Evolutionary conservation across 2,329 filamentous ascomycete species (phyloP).

Genomic region (Trichoderma sp.): DNA sequence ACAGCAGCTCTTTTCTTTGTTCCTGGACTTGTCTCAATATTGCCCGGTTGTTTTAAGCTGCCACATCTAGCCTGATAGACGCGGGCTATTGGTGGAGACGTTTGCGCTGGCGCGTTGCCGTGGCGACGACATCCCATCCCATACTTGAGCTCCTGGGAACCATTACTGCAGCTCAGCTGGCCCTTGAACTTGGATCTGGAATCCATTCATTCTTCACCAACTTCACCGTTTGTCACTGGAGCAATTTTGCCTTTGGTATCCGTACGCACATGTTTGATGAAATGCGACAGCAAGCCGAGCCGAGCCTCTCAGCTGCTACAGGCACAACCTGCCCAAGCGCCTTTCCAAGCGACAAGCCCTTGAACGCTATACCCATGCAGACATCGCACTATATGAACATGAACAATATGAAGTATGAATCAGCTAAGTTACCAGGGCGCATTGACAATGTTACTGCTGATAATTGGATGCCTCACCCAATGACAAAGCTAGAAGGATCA

Average conservation of each 20-base stretch:
- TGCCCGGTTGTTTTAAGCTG: background rate
- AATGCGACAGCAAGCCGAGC: slow-evolving; percentile 56
- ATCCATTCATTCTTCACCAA: slow-evolving; percentile 23
- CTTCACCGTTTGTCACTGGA: slow-evolving; percentile 1
- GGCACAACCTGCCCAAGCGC: slow-evolving; percentile 55
- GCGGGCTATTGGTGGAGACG: slow-evolving; percentile 12
- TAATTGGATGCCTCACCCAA: slow-evolving; percentile 37
- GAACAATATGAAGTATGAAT: slow-evolving; percentile 47
- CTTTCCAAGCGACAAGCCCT: slow-evolving; percentile 45
- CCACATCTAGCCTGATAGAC: background rate
- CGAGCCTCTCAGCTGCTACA: slow-evolving; percentile 45
- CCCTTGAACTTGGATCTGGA: slow-evolving; percentile 29
- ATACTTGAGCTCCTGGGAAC: slow-evolving; percentile 31
- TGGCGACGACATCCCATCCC: slow-evolving; percentile 29
- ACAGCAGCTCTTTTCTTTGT: slow-evolving; percentile 8
- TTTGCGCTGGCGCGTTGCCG: slow-evolving; percentile 29
- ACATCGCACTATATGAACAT: slow-evolving; percentile 57
- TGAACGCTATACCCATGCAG: slow-evolving; percentile 53
- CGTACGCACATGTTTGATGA: slow-evolving; percentile 51
- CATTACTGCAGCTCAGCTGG: slow-evolving; percentile 27
- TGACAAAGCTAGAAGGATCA: slow-evolving; percentile 47
- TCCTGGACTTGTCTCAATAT: slow-evolving; percentile 14
- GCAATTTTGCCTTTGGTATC: slow-evolving; percentile 18
- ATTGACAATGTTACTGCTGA: slow-evolving; percentile 38
- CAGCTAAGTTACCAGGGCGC: slow-evolving; percentile 39